Evolutionary conservation across 129 eudicot species (phyloP).

Genomic region (Pittosporum tobira): DNA sequence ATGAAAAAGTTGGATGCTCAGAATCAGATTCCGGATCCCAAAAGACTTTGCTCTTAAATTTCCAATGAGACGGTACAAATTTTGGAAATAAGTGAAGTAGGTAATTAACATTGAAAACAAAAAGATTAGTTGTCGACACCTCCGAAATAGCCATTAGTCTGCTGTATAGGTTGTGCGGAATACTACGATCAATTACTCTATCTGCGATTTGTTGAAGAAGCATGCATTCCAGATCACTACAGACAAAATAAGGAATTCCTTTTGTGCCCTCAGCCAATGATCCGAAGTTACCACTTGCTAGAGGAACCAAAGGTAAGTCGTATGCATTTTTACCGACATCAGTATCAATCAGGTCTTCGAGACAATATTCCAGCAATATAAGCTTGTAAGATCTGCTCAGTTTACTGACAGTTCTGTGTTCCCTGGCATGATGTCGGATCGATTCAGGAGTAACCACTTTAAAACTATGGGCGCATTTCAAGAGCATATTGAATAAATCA

Average conservation of each 20-base stretch:
- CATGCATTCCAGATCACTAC: constrained; percentile 71
- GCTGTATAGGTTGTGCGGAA: constrained; percentile 38
- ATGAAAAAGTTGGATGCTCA: constrained; percentile 53
- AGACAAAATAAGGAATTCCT: constrained; percentile 62
- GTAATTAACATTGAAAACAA: constrained; percentile 39
- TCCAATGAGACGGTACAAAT: constrained; percentile 80
- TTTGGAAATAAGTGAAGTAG: constrained; percentile 53
- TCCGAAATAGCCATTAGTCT: constrained; percentile 67
- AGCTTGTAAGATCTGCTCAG: constrained; percentile 53
- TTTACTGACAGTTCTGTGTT: constrained; percentile 22
- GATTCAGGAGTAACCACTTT: constrained; percentile 90
- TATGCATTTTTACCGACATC: constrained; percentile 61
- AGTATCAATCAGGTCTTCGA: constrained; percentile 83
- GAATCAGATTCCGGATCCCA: constrained; percentile 55
- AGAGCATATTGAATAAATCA: constrained; percentile 53
- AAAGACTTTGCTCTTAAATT: constrained; percentile 44
- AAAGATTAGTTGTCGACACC: constrained; percentile 55
- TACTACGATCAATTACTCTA: constrained; percentile 55
- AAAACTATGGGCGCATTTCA: constrained; percentile 40
- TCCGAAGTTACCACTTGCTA: constrained; percentile 91
- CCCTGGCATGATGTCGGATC: constrained; percentile 53
- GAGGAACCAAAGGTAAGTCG: constrained; percentile 76
- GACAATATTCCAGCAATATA: constrained; percentile 91
- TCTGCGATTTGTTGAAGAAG: constrained; percentile 58
- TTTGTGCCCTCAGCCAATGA: constrained; percentile 43